phyloP scores from a whole-genome alignment of 1,284 basidiomycete genomes.

The Ustilago curta region DNA sequence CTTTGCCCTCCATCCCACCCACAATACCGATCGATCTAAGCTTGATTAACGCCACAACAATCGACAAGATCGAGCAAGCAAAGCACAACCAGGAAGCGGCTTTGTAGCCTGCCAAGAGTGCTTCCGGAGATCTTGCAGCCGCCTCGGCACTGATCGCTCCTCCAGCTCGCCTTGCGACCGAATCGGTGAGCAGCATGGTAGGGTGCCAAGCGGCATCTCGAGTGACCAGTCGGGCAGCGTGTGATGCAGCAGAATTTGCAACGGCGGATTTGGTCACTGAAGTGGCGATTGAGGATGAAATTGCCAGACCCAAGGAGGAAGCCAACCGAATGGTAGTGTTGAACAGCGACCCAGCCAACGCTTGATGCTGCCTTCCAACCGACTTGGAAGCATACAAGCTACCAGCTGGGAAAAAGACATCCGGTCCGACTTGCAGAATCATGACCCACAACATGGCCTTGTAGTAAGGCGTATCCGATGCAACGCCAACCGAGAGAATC shows the following conservation, averaged over 20 bases:
- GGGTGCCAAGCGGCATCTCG: slow-evolving; percentile 16
- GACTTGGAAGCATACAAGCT: slow-evolving; percentile 52
- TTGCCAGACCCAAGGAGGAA: slow-evolving; percentile 60
- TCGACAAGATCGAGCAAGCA: slow-evolving; percentile 37
- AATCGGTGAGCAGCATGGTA: slow-evolving; percentile 26
- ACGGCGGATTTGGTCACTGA: slow-evolving; percentile 43
- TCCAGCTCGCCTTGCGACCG: slow-evolving; percentile 17
- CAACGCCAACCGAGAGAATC: slow-evolving; percentile 78
- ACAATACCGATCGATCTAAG: slow-evolving; percentile 56
- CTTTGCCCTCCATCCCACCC: slow-evolving; percentile 47
- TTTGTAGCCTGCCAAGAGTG: slow-evolving; percentile 52
- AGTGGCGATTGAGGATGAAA: slow-evolving; percentile 57
- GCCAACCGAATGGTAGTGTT: slow-evolving; percentile 60
- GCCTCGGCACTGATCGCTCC: slow-evolving; percentile 3
- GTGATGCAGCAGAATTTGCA: slow-evolving; percentile 10
- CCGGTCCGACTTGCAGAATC: slow-evolving; percentile 71
- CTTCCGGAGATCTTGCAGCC: slow-evolving; percentile 8
- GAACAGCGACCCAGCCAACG: slow-evolving; percentile 63
- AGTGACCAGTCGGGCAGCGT: slow-evolving; percentile 11
- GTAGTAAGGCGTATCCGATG: slow-evolving; percentile 78
- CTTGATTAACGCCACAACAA: slow-evolving; percentile 37
- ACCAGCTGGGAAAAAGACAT: slow-evolving; percentile 57
- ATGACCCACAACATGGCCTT: slow-evolving; percentile 83
- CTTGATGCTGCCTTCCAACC: slow-evolving; percentile 51
- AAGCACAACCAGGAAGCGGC: slow-evolving; percentile 60